A percentile compares a stretch with the other conserved stretches of the same genome.
Conservation (phyloP, 1,284 basidiomycete genomes). For the Fomitopsis pinicola region DNA sequence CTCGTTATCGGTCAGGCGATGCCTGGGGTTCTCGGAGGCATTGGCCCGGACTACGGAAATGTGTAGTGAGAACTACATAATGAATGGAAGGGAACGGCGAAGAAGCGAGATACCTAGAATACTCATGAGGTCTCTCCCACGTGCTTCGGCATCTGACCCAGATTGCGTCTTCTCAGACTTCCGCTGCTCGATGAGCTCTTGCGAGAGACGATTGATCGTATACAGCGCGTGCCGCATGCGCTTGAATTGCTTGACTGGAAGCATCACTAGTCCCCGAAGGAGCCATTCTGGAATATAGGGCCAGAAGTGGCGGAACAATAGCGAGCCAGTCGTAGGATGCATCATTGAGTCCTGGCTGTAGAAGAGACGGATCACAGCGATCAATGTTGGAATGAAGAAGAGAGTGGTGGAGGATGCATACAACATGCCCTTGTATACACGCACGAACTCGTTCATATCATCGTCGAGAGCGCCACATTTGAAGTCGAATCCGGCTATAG, state of each 20-base stretch:
- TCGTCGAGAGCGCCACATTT: constrained; percentile 26
- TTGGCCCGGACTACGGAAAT: constrained; percentile 45
- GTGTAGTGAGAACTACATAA: background rate
- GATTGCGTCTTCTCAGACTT: constrained; percentile 30
- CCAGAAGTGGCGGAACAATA: constrained; percentile 22
- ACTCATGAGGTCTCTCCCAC: constrained; percentile 35
- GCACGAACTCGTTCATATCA: constrained; percentile 21
- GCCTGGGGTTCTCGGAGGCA: constrained; percentile 38
- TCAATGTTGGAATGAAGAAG: background rate
- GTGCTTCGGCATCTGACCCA: constrained; percentile 11
- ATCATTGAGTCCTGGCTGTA: constrained; percentile 16
- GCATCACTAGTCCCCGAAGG: constrained; percentile 32
- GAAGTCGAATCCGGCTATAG: constrained; percentile 28
- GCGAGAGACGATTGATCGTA: constrained; percentile 23
- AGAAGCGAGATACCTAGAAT: constrained; percentile 29
- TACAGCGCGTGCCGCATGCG: constrained; percentile 29
- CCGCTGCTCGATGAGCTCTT: constrained; percentile 25
- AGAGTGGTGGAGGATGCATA: constrained; percentile 11
- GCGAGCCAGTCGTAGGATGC: constrained; percentile 14
- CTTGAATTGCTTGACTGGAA: constrained; percentile 32
- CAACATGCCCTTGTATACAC: constrained; percentile 31
- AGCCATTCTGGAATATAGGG: constrained; percentile 22
- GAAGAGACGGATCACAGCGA: background rate
- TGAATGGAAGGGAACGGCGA: background rate
- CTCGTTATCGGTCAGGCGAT: constrained; percentile 42